phyloP scores from a whole-genome alignment of 2,329 filamentous ascomycete genomes.

The Fusarium incarnatum region DNA sequence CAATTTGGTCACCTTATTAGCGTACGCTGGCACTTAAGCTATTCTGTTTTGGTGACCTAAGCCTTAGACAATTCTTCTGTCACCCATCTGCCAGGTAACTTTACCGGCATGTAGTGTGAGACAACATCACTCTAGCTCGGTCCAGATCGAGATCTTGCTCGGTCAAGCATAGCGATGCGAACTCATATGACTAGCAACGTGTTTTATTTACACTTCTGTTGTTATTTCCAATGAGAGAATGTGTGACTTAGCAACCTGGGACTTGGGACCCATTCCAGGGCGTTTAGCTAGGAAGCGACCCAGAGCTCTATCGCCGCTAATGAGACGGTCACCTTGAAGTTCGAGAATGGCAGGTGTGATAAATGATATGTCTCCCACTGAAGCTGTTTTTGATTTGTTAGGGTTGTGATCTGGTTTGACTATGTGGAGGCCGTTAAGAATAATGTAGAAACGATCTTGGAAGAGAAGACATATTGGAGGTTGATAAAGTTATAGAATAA shows the following conservation, averaged over 20 bases:
- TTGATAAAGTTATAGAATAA: too few relatives aligned
- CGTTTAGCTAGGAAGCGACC: neutral
- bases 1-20: neutral
- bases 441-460: too few relatives aligned
- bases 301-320: neutral
- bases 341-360: too few relatives aligned
- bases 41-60: neutral
- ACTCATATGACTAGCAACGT: neutral
- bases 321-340: neutral
- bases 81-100: neutral
- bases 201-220: neutral
- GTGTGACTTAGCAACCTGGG: neutral
- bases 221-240: neutral
- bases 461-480: too few relatives aligned
- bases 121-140: neutral
- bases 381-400: too few relatives aligned
- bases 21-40: neutral
- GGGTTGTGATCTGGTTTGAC: too few relatives aligned
- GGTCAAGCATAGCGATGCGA: too few relatives aligned
- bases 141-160: too few relatives aligned
- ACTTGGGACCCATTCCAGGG: neutral
- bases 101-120: neutral
- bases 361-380: too few relatives aligned
- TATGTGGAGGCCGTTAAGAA: too few relatives aligned
- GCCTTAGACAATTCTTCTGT: neutral